phyloP scores from a whole-genome alignment of 164 flowering plant genomes.

The Macadamia integrifolia region DNA sequence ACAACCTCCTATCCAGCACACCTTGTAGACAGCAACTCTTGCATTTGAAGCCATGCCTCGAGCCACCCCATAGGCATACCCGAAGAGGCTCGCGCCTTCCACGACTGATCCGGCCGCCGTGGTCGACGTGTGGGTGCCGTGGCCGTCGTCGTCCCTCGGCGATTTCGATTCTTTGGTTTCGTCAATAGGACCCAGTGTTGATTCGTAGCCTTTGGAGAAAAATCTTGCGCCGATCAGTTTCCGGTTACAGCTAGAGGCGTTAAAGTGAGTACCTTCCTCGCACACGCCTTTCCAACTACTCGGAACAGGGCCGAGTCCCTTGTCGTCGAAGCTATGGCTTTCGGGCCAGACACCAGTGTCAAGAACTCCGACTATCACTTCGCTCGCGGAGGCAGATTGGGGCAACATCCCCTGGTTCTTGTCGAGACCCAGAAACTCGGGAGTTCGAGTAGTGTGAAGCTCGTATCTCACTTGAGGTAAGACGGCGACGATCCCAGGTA shows the following conservation, averaged over 20 bases:
- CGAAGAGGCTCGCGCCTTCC: conserved; percentile 60
- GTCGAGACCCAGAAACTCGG: conserved; percentile 73
- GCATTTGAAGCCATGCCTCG: conserved; percentile 85
- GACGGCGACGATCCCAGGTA: conserved; percentile 53
- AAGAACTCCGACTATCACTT: conserved; percentile 68
- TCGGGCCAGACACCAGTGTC: conserved; percentile 97
- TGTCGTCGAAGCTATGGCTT: conserved; percentile 52
- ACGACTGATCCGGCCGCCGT: conserved; percentile 78
- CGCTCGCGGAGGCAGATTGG: conserved; percentile 30
- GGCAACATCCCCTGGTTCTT: conserved; percentile 25
- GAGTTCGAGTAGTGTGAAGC: conserved; percentile 89
- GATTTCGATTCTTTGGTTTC: conserved; percentile 64
- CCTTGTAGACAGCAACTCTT: conserved; percentile 73
- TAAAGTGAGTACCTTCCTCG: conserved; percentile 44
- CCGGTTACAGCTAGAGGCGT: conserved; percentile 49
- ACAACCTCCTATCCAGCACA: conserved; percentile 88
- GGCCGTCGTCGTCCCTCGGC: conserved; percentile 87
- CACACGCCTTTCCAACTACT: conserved; percentile 70
- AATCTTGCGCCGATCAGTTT: conserved; percentile 81
- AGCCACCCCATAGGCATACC: conserved; percentile 73
- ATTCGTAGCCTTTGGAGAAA: conserved; percentile 71
- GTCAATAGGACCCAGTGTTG: conserved; percentile 55
- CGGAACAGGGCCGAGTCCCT: conserved; percentile 65
- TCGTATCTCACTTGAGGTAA: conserved; percentile 52
- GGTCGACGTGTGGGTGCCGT: conserved; percentile 84